Base-by-base conservation (phyloP, 768 basidiomycete genomes). In the Tylopilus cervinicoccineus region DNA sequence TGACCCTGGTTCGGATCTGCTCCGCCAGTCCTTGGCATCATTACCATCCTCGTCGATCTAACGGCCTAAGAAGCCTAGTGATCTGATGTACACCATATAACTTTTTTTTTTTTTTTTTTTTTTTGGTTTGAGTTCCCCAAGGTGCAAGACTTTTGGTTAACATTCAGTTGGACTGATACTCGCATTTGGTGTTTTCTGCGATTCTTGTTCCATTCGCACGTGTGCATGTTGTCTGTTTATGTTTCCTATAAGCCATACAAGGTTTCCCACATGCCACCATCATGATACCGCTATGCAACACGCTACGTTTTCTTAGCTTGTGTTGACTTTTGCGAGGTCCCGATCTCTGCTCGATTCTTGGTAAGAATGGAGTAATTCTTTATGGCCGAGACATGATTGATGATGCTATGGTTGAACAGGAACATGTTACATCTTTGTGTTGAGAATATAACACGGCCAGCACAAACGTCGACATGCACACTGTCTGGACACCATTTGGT, bases 1-100 rank as follows among this genome's bases (percentile, higher is more conserved):
- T 49, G 27, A 54, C 16, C 34, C 46, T 54, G 33, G 56, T 19
- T 38, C 45, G 29, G 39, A 29, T 46, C 16, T 42, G 20, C 38
- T 38, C 37, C 45, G 37, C 19, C 57, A 87, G 88, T 93, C 33
- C 81, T 95, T 38, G 93, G 93, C 31, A 90, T 95, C 48, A 78
- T 92, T 48, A 94, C 90, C 17, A 94, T 95, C 60, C 73, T 93
- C 38, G 90, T 95, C 28, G 93, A 94, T 70, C 68, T 92, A 40
- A 76, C 78, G 75, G 76, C 78, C n/a, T 76, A 62, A 50, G n/a
- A 62, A 50, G n/a, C 38, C 32, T 17, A 22, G 14, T 23, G 17
- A n/a, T 38, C 47, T 28, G 40, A 39, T 45, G 45, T 55, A 55
- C 51, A 55, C 50, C 34, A 47, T 53, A 43, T 37, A 45, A 24